Conservation (phyloP, 495 filamentous ascomycete genomes). For the Aspergillus heteromorphus region DNA sequence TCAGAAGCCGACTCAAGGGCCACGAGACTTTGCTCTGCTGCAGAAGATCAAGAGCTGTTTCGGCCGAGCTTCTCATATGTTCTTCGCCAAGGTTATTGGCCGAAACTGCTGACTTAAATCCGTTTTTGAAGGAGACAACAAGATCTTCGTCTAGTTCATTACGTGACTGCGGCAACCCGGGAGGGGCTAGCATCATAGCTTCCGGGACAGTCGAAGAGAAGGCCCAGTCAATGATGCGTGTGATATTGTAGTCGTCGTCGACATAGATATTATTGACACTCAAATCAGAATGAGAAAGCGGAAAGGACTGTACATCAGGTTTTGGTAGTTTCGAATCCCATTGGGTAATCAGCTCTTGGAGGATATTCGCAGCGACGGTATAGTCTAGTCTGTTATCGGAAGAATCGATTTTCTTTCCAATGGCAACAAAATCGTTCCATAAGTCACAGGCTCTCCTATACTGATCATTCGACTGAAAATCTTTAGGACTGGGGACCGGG, state of each 20-base stretch:
- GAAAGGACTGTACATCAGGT: slow-evolving; percentile 12
- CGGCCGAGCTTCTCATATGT: not conserved
- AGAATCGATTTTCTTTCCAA: slow-evolving; percentile 24
- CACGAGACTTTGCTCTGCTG: slow-evolving; percentile 11
- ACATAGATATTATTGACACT: slow-evolving; percentile 2
- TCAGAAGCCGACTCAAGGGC: slow-evolving; percentile 20
- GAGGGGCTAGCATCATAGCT: not conserved
- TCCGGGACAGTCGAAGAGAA: not conserved
- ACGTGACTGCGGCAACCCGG: not conserved
- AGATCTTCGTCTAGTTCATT: not conserved
- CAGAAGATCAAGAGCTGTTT: not conserved
- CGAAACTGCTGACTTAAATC: not conserved
- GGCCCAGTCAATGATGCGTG: slow-evolving; percentile 2
- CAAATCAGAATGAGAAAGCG: slow-evolving; percentile 6
- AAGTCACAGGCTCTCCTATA: slow-evolving; percentile 12
- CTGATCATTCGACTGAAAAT: slow-evolving; percentile 12
- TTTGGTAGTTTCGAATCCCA: slow-evolving; percentile 5
- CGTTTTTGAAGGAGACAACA: not conserved
- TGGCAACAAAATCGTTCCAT: slow-evolving; percentile 25
- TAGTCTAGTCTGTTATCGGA: slow-evolving; percentile 29
- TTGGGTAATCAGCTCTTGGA: slow-evolving; percentile 19
- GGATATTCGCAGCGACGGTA: slow-evolving; percentile 23
- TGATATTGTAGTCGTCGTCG: not conserved
- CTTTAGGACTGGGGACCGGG: slow-evolving; percentile 13
- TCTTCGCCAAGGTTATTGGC: not conserved